Conservation (phyloP, 352 stramenopile genomes). For the Globisporangium spiculum region DNA sequence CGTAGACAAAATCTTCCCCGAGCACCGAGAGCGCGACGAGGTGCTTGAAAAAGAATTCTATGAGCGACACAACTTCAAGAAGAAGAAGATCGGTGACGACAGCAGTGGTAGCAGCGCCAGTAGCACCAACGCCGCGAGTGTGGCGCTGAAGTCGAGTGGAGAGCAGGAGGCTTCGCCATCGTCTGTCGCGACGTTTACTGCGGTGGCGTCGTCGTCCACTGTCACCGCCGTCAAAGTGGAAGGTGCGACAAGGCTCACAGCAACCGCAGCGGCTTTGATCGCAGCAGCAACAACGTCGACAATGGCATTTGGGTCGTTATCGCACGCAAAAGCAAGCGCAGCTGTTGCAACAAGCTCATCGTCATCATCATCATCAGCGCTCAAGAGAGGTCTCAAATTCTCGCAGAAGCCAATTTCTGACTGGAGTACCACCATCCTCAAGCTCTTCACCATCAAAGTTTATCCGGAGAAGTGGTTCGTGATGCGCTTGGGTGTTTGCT, state of each 20-base stretch:
- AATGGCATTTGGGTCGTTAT: background rate
- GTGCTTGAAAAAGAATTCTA: constrained; percentile 63
- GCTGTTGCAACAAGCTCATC: too few species aligned
- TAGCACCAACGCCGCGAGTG: background rate
- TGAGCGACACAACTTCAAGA: constrained; percentile 48
- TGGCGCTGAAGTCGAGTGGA: background rate
- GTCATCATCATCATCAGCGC: background rate
- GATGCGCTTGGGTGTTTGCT: background rate
- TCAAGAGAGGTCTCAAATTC: background rate
- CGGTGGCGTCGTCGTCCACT: background rate
- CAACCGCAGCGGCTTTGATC: background rate
- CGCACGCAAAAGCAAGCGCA: background rate
- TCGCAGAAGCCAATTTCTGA: constrained; percentile 6
- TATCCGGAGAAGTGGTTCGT: constrained; percentile 7
- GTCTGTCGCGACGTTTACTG: background rate
- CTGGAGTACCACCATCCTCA: constrained; percentile 9
- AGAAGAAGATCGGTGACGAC: constrained; percentile 8
- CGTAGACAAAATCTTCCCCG: constrained; percentile 72
- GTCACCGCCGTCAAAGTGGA: background rate
- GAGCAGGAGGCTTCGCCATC: constrained; percentile 3
- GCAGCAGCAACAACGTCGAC: background rate
- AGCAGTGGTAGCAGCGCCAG: background rate
- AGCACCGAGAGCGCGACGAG: constrained; percentile 50
- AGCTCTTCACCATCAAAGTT: constrained; percentile 12
- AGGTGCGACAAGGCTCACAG: background rate